Percentiles rank a stretch among this genome's conserved stretches.
phyloP scores from a whole-genome alignment of 768 basidiomycete species.

The Mycena belliarum region DNA sequence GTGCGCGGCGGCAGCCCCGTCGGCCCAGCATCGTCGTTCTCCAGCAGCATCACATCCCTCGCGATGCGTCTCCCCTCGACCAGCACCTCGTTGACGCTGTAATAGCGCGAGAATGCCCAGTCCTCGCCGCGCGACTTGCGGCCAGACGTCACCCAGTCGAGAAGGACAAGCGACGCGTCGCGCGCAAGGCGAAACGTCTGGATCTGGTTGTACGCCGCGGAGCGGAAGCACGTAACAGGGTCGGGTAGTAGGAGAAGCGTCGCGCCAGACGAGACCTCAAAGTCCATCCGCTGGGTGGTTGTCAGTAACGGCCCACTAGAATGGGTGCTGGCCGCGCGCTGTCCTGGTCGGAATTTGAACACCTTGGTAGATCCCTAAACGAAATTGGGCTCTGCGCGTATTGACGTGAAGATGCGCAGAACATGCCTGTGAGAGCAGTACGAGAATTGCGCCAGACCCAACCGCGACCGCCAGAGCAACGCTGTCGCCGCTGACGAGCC shows the following conservation, averaged over 20 bases:
- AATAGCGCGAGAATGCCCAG: conserved; percentile 86
- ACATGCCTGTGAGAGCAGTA: conserved; percentile 78
- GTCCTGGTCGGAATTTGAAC: conserved; percentile 77
- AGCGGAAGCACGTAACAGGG: conserved; percentile 89
- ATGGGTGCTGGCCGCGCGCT: conserved; percentile 46
- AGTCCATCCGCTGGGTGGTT: conserved; percentile 68
- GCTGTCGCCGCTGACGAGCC: conserved; percentile 84
- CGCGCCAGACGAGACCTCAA: conserved; percentile 50
- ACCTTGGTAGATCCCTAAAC: conserved; percentile 90
- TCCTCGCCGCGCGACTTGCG: conserved; percentile 81
- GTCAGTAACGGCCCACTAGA: conserved; percentile 16
- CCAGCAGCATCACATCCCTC: conserved; percentile 77
- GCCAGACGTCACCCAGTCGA: conserved; percentile 94
- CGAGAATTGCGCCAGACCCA: conserved; percentile 53
- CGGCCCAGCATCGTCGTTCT: conserved; percentile 37
- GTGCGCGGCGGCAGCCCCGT: conserved; percentile 34
- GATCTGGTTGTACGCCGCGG: conserved; percentile 78
- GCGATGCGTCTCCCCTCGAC: conserved; percentile 64
- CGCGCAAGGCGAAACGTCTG: conserved; percentile 74
- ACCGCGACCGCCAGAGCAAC: conserved; percentile 66
- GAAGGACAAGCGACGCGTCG: conserved; percentile 65
- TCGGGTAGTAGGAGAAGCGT: conserved; percentile 85
- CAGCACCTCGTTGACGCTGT: conserved; percentile 83
- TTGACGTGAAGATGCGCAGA: not conserved
- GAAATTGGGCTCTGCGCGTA: not conserved